Percentiles rank a stretch among this genome's conserved stretches.
Conservation (phyloP, 768 basidiomycete genomes). For the Auriscalpium microsporum region DNA sequence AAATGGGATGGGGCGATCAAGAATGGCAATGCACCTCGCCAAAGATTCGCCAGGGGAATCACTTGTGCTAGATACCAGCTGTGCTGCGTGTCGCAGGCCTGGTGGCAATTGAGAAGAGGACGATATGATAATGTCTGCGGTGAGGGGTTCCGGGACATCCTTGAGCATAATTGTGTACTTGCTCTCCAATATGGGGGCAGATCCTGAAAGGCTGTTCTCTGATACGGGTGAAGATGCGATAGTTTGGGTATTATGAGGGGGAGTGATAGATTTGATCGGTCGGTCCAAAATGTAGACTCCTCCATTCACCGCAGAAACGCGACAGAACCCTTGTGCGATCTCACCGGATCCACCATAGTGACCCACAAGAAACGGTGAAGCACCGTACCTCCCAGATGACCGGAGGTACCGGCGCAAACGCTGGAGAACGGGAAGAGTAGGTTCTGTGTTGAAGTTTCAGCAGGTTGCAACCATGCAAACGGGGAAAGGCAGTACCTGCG, state of each 20-base stretch:
- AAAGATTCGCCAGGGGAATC: slow-evolving; percentile 18
- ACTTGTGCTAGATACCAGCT: background rate
- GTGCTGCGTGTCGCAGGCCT: background rate
- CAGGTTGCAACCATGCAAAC: no score
- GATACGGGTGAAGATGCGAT: background rate
- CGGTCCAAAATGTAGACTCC: slow-evolving; percentile 67
- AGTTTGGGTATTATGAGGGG: slow-evolving; percentile 12
- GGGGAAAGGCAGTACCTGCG: slow-evolving; percentile 34
- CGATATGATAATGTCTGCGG: slow-evolving; percentile 47
- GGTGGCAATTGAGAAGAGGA: slow-evolving; percentile 27
- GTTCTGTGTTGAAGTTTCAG: slow-evolving; percentile 36
- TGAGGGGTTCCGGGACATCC: slow-evolving; percentile 52
- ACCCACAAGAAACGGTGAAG: slow-evolving; percentile 83
- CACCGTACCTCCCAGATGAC: slow-evolving; percentile 81
- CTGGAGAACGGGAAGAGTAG: slow-evolving; percentile 53
- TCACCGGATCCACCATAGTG: slow-evolving; percentile 94
- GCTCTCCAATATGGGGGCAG: background rate
- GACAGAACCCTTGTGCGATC: slow-evolving; percentile 85
- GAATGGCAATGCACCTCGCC: slow-evolving; percentile 44
- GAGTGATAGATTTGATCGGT: slow-evolving; percentile 23
- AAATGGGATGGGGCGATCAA: slow-evolving; percentile 33
- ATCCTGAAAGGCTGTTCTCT: no score
- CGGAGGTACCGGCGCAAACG: slow-evolving; percentile 68
- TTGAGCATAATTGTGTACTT: slow-evolving; percentile 43
- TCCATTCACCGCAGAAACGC: slow-evolving; percentile 76